Evolutionary conservation across 257 asterid genomes (phyloP).

Genomic region (Lycium ferocissimum): DNA sequence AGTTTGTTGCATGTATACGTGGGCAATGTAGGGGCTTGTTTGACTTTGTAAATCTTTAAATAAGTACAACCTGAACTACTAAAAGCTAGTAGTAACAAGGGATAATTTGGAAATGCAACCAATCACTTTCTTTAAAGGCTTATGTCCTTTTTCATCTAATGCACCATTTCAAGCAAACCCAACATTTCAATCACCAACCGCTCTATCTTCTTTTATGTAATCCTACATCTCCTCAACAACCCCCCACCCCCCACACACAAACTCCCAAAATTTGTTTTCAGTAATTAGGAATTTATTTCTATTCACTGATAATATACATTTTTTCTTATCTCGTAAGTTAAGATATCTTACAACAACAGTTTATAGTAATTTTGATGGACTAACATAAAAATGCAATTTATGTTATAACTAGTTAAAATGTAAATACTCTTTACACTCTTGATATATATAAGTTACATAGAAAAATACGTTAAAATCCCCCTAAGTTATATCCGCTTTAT

Average conservation of each 20-base stretch:
- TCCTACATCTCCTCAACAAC: not conserved
- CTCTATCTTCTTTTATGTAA: slow-evolving; percentile 36
- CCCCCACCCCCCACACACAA: not conserved
- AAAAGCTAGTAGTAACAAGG: not conserved
- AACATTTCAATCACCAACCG: slow-evolving; percentile 40
- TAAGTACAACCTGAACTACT: not conserved
- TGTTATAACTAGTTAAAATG: no score
- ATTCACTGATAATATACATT: no score
- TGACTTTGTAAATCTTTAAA: slow-evolving; percentile 26
- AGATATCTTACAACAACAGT: no score
- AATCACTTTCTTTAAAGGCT: slow-evolving; percentile 59
- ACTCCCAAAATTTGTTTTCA: no score
- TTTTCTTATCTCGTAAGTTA: no score
- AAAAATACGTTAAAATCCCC: no score
- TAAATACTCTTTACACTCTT: no score
- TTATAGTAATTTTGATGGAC: no score
- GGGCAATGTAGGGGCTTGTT: not conserved
- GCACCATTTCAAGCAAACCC: slow-evolving; percentile 47
- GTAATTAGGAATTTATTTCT: no score
- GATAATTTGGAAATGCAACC: slow-evolving; percentile 60
- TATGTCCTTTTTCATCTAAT: slow-evolving; percentile 39
- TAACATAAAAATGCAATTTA: no score
- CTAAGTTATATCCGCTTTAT: no score
- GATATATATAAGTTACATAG: no score
- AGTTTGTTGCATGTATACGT: slow-evolving; percentile 27